Evolutionary conservation across 169 alveolate species (phyloP), one percentile per base, ranked within the genome.

Genomic region (Toxoplasma gondii): DNA sequence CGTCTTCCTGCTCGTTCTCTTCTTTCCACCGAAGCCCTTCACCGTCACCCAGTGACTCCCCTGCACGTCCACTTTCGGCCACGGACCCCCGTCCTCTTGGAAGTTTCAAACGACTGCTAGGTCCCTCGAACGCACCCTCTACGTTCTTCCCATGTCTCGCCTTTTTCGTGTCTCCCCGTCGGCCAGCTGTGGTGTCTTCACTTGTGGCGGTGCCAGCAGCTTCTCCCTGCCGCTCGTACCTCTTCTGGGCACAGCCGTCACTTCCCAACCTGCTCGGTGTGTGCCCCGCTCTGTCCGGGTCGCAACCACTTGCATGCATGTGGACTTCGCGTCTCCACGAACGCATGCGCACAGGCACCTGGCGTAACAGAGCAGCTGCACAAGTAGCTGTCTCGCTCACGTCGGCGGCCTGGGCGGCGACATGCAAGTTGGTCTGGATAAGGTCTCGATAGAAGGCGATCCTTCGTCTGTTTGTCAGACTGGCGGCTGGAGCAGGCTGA

Each of bases 351-450:
- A 1, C 7, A 7, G 24, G 74, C 34, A 64, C 74, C 29, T 64
- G 74, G 34, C 74, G 24, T 31, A 64, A 31, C 74, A 64, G n/a
- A 4, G n/a, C 34, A 64, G 74, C 74, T 27, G 74, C 74, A 31
- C 74, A 64, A 16, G n/a, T 27, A 16, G 74, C 74, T 22, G 74
- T 27, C 74, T 64, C 74, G 74, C 74, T 64, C 74, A 64, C 74
- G 74, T 64, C 74, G 24, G 74, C 74, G 74, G 74, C 74, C 74
- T 64, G 74, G 34, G 74, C 74, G 34, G 74, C 74, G n/a, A 64
- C 74, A 27, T 64, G 74, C 74, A 64, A 31, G 22, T 64, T 64
- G 34, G 74, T 64, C 22, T 27, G 74, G n/a, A 64, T 16, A 64
- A 64, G 74, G 74, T 16, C 74, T 64, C 22, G 74, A 31, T 64